phyloP scores from a whole-genome alignment of 2,329 filamentous ascomycete species.

The Camptophora hylomeconis region DNA sequence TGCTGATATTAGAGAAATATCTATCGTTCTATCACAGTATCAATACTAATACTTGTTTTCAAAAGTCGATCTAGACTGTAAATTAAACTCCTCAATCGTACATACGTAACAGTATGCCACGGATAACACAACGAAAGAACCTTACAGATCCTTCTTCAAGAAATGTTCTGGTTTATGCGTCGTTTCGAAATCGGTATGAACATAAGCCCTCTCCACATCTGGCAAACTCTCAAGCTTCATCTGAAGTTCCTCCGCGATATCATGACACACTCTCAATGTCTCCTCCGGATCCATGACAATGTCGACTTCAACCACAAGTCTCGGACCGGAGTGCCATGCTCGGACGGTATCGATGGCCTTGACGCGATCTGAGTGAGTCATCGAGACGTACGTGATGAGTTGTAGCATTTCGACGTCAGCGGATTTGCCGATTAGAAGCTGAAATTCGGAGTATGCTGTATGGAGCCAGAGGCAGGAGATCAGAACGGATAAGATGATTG shows the following conservation, averaged over 20 bases:
- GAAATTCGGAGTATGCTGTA: constrained; percentile 79
- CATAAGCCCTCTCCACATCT: constrained; percentile 85
- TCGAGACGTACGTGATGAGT: constrained; percentile 88
- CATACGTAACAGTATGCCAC: too few relatives aligned
- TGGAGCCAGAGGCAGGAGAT: constrained; percentile 71
- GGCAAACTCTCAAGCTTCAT: constrained; percentile 86
- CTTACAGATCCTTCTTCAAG: constrained; percentile 49
- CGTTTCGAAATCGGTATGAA: constrained; percentile 95
- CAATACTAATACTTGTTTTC: too few relatives aligned
- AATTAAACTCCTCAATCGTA: too few relatives aligned
- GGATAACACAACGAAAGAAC: too few relatives aligned
- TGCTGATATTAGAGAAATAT: too few relatives aligned
- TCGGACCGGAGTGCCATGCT: constrained; percentile 78
- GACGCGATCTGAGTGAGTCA: constrained; percentile 66
- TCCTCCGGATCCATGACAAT: constrained; percentile 77
- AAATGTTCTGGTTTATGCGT: constrained; percentile 84
- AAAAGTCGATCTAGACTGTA: too few relatives aligned
- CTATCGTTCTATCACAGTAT: too few relatives aligned
- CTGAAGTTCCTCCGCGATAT: constrained; percentile 87
- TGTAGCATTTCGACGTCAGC: constrained; percentile 78
- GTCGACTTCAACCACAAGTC: constrained; percentile 89
- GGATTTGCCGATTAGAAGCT: constrained; percentile 78
- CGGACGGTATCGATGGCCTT: constrained; percentile 86
- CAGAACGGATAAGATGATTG: constrained; percentile 66
- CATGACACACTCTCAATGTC: constrained; percentile 67